Evolutionary conservation across 768 basidiomycete genomes (phyloP).

Genomic region (Tylopilus sp.): DNA sequence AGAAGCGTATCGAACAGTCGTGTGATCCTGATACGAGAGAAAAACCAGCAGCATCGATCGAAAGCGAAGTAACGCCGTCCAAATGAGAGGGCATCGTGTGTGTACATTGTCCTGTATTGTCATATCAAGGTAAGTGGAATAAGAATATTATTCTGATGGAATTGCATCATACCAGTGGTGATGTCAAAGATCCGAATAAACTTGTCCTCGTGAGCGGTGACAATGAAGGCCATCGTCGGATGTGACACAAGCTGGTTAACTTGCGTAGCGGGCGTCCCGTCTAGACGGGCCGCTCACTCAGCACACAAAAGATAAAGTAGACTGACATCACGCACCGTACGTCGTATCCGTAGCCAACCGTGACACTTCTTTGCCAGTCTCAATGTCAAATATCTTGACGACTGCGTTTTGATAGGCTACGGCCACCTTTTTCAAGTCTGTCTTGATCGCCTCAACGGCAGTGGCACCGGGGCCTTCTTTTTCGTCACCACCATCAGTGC

Average conservation of each 20-base stretch:
- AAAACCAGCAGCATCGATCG: conserved; percentile 84
- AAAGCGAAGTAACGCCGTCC: conserved; percentile 87
- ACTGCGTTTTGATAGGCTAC: conserved; percentile 88
- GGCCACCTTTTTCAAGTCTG: conserved; percentile 80
- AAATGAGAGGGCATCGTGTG: conserved; percentile 89
- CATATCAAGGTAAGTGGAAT: conserved; percentile 1
- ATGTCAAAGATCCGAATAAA: conserved; percentile 89
- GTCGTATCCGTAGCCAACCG: conserved; percentile 57
- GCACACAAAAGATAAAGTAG: neutral
- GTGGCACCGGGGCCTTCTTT: conserved; percentile 63
- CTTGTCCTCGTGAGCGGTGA: conserved; percentile 93
- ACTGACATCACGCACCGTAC: conserved; percentile 42
- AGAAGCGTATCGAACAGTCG: conserved; percentile 93
- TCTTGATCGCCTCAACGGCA: conserved; percentile 77
- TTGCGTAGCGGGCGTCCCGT: conserved; percentile 72
- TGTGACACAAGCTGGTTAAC: conserved; percentile 87
- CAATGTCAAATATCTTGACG: conserved; percentile 90
- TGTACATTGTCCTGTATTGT: conserved; percentile 68
- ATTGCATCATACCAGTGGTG: conserved; percentile 56
- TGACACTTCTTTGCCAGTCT: conserved; percentile 74
- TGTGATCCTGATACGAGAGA: conserved; percentile 87
- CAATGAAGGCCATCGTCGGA: conserved; percentile 83
- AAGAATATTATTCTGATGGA: neutral
- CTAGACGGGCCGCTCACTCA: conserved; percentile 33
- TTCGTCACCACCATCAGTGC: conserved; percentile 40